Evolutionary conservation across 2,329 filamentous ascomycete species (phyloP).

Genomic region (Gnomoniopsis sp.): DNA sequence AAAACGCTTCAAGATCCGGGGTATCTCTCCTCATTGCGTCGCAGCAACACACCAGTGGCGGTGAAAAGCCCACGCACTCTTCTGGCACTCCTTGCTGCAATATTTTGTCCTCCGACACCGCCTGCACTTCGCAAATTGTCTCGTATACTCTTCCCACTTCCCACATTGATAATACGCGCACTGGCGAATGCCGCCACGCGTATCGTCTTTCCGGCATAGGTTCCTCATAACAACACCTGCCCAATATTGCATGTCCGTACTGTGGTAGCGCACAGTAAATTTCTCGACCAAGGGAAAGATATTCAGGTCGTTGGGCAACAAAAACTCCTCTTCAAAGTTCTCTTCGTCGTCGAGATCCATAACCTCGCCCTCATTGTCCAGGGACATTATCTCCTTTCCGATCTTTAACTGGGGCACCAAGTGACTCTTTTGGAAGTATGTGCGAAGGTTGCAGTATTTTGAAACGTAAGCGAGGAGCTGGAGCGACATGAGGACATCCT

Average conservation of each 20-base stretch:
- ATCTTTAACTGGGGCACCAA: conserved; percentile 90
- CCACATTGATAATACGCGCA: conserved; percentile 98
- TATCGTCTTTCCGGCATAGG: conserved; percentile 95
- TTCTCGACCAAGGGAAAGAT: conserved; percentile 98
- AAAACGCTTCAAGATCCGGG: conserved; percentile 11
- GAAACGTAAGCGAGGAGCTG: conserved; percentile 96
- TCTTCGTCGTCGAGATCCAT: conserved; percentile 44
- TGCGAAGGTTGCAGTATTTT: conserved; percentile 94
- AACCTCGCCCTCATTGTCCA: conserved; percentile 65
- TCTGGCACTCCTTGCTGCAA: conserved; percentile 99
- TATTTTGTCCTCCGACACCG: conserved; percentile 96
- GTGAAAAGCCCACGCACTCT: conserved; percentile 97
- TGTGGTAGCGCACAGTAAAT: conserved; percentile 93
- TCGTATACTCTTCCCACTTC: conserved; percentile 95
- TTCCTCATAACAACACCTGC: conserved; percentile 99
- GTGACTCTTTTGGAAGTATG: conserved; percentile 94
- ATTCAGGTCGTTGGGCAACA: conserved; percentile 92
- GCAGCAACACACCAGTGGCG: conserved; percentile 94
- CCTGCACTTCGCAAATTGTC: conserved; percentile 97
- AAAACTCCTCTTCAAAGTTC: conserved; percentile 79
- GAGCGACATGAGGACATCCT: conserved; percentile 96
- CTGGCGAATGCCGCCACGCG: conserved; percentile 87
- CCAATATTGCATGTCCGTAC: conserved; percentile 99
- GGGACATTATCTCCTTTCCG: conserved; percentile 73
- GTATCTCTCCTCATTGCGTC: conserved; percentile 39